These are phyloP conservation scores for Hyaloperonospora arabidopsidis DNA, from an alignment of 352 stramenopile genomes.

Conservation along the genomic window DNA sequence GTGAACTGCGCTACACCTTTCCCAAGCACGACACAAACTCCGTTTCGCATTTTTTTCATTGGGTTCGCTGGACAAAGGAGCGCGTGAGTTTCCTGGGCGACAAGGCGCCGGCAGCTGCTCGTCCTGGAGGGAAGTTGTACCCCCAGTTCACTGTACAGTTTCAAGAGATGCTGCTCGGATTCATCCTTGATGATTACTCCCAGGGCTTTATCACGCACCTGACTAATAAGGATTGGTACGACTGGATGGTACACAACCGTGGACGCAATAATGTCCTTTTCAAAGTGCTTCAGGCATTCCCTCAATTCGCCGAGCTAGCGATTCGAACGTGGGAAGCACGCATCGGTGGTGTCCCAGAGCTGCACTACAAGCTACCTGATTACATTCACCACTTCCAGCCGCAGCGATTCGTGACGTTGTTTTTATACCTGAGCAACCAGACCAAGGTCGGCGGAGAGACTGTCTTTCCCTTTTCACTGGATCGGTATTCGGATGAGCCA, in stretches of 20 bases:
- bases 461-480: conserved; percentile 91
- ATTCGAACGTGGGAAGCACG: conserved; percentile 66
- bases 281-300: conserved; percentile 52
- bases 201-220: conserved; percentile 41
- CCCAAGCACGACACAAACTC: conserved; percentile 52
- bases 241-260: conserved; percentile 61
- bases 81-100: conserved; percentile 54
- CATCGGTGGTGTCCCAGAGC: conserved; percentile 26
- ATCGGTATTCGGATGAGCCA: conserved; percentile 56
- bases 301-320: conserved; percentile 45
- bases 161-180: conserved; percentile 45
- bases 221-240: conserved; percentile 65
- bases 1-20: conserved; percentile 58
- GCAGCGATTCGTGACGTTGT: conserved; percentile 95
- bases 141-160: conserved; percentile 63
- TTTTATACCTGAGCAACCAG: conserved; percentile 96
- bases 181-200: conserved; percentile 66
- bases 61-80: conserved; percentile 79
- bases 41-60: conserved; percentile 67
- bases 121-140: conserved; percentile 43
- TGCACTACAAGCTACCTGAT: conserved; percentile 54
- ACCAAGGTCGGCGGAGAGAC: conserved; percentile 92
- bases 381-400: conserved; percentile 74
- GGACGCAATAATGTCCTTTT: conserved; percentile 57
- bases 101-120: conserved; percentile 36